Evolutionary conservation across 306 rosid species (phyloP), one percentile per base, ranked within the genome.

Genomic region (Fagus sylvatica): DNA sequence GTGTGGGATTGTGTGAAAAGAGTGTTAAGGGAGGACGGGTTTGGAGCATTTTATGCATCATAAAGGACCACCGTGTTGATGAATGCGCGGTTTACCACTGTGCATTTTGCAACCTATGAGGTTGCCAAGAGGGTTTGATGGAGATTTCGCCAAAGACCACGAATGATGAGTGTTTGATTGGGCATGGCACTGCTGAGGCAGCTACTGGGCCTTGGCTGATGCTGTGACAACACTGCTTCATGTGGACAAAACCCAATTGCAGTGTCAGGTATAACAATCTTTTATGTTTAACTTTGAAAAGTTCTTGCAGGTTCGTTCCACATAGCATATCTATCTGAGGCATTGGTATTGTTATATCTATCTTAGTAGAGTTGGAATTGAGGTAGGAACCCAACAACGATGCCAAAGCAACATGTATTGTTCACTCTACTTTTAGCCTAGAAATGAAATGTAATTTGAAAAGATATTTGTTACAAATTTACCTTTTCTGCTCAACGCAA

Each of bases 171-270:
- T 36, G 94, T 54, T 76, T 84, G 84, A 73, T 77, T 16, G 90
- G 90, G 33, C 89, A 91, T 75, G 97, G 94, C n/a, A 91, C 94
- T 0, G 97, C 97, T 4, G 97, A 94, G 3, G 91, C 94, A 6
- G 93, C 70, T 1, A 94, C 94, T 1, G 97, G 33, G 91, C 87
- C 4, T 81, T 90, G 91, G 97, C 97, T 79, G 87, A 94, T 3
- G 82, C 48, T 0, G 78, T 88, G 19, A 90, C 97, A 2, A 90
- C 97, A 6, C 97, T 94, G 1, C 90, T 91, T 7, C 94, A 88
- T 85, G 97, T 91, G 65, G 94, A 88, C 43, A 91, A 88, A 77
- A 91, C 97, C 68, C 97, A 91, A 69, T 81, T 85, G 77, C 93
- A 91, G 71, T 91, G 94, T 81, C 97, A 91, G 93, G 93, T 91